Evolutionary conservation across 768 basidiomycete genomes (phyloP).

Genomic region (Neoboletus brunneissimus): DNA sequence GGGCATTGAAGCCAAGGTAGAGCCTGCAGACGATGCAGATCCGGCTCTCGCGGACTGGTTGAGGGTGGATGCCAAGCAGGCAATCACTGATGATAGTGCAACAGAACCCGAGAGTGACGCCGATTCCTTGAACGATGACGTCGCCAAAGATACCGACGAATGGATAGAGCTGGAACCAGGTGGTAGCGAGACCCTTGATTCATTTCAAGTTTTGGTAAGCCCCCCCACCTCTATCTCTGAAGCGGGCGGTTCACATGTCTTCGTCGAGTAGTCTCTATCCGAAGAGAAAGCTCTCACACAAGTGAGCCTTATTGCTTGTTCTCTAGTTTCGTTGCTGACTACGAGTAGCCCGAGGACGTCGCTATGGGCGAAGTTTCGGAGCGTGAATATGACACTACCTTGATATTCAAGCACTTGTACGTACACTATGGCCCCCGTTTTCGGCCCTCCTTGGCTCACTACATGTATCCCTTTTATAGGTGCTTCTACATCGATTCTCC

Average conservation of each 20-base stretch:
- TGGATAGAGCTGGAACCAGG: conserved; percentile 34
- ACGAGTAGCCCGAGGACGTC: conserved; percentile 31
- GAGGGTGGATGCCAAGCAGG: conserved; percentile 43
- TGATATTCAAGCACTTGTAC: conserved; percentile 82
- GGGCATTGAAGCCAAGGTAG: conserved; percentile 18
- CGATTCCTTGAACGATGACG: conserved; percentile 68
- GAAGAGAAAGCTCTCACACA: not conserved
- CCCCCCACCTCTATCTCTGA: no score
- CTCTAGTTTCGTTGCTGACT: not conserved
- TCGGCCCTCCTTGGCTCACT: not conserved
- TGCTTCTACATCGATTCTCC: conserved; percentile 88
- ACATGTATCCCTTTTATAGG: conserved; percentile 36
- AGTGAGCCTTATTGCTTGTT: conserved; percentile 4
- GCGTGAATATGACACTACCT: conserved; percentile 74
- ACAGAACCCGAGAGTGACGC: conserved; percentile 61
- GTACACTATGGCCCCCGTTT: conserved; percentile 22
- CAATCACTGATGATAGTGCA: conserved; percentile 30
- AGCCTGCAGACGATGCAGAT: conserved; percentile 39
- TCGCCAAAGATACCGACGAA: conserved; percentile 37
- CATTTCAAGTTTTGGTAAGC: conserved; percentile 14
- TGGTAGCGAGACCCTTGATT: conserved; percentile 23
- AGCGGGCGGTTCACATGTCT: not conserved
- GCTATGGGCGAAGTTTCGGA: conserved; percentile 76
- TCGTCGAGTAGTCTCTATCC: conserved; percentile 9
- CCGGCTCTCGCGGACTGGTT: conserved; percentile 60